Base-by-base conservation (phyloP, 176 grass and related monocot species). In the Eragrostis nindensis region DNA sequence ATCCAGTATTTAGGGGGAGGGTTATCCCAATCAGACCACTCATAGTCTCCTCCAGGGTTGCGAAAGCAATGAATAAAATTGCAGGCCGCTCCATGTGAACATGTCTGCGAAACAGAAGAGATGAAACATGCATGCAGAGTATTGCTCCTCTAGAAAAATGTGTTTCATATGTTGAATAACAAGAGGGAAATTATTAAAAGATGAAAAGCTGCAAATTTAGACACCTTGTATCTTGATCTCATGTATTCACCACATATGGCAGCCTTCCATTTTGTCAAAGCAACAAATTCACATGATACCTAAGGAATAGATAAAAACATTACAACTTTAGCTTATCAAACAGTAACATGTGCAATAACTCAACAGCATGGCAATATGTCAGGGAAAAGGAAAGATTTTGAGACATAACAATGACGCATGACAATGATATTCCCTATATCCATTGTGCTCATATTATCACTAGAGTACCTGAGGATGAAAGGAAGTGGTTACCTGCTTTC, bases 171-270 rank as follows among this genome's bases (percentile, higher is more conserved):
- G 56, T 26, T 15, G 52, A 73, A 76, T 50, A 79, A 65, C 62
- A 82, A 85, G 50, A 8, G 0, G 0, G 61, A 71, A 80, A 74
- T 40, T 40, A 17, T 55, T 56, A 47, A 42, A 70, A 16, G 42
- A 22, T 12, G 21, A 9, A 70, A 52, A 36, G 53, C 57, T 66
- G 50, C 57, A 79, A 75, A 68, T 76, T n/a, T n/a, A n/a, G n/a
- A n/a, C n/a, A 99, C 96, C 92, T 99, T 99, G 56, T 95, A 85
- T 80, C 90, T 95, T 77, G 92, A 90, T 62, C 94, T 93, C 96
- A 95, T 95, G 84, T 88, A 99, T 73, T 99, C 96, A 55, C 96
- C 96, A 71, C 96, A 95, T 83, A 95, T 99, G 43, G 96, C 96
- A 80, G 90, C 82, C 67, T 93, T 99, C 96, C 96, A 99, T 90